These are phyloP conservation scores for Chaetomium tenue DNA, from an alignment of 495 filamentous ascomycete genomes.

Conservation along the genomic window DNA sequence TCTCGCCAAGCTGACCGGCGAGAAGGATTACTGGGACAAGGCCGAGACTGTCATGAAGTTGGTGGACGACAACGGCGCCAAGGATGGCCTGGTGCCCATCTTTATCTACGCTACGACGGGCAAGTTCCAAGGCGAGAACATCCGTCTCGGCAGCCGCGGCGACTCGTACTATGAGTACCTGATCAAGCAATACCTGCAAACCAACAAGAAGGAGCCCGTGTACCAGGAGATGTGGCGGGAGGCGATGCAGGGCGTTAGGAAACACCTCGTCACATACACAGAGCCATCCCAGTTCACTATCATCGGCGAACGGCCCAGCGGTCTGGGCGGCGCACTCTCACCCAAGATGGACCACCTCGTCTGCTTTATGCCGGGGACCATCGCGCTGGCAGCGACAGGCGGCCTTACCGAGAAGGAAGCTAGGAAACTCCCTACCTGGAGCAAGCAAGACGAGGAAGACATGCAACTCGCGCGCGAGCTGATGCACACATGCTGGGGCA, in stretches of 20 bases:
- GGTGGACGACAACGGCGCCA: conserved; percentile 71
- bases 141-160: conserved; percentile 87
- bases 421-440: conserved; percentile 68
- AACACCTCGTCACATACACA: conserved; percentile 88
- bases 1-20: conserved; percentile 88
- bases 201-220: conserved; percentile 76
- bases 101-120: conserved; percentile 80
- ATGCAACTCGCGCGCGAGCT: conserved; percentile 82
- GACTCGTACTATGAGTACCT: conserved; percentile 99
- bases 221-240: conserved; percentile 94
- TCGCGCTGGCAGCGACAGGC: conserved; percentile 83
- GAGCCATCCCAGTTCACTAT: conserved; percentile 75
- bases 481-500: conserved; percentile 96
- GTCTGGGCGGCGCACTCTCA: conserved; percentile 60
- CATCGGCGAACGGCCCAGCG: conserved; percentile 78
- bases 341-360: conserved; percentile 99
- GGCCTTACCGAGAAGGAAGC: conserved; percentile 73
- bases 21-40: conserved; percentile 83
- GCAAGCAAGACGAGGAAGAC: conserved; percentile 75
- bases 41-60: conserved; percentile 90
- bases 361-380: conserved; percentile 96
- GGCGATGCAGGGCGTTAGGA: conserved; percentile 77
- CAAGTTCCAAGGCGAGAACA: conserved; percentile 75
- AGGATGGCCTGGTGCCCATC: conserved; percentile 87
- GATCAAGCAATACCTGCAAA: conserved; percentile 96